Percentiles rank a stretch among this genome's conserved stretches.
Conservation (phyloP, 345 rosid species). For the Citrus sinensis region DVS_A1.0 CM039168.1:565001-565500, state of each 20-base stretch:
- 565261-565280: slow-evolving; percentile 37
- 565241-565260: slow-evolving; percentile 47
- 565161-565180: background rate
- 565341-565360: slow-evolving; percentile 44
- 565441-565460: slow-evolving; percentile 34
- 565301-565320: slow-evolving; percentile 17
- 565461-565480: background rate
- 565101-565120: slow-evolving; percentile 41
- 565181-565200: background rate
- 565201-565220: slow-evolving; percentile 35
- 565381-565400: slow-evolving; percentile 62
- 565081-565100: slow-evolving; percentile 43
- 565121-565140: background rate
- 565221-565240: slow-evolving; percentile 36
- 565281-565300: slow-evolving; percentile 38
- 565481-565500: background rate
- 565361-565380: slow-evolving; percentile 27
- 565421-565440: slow-evolving; percentile 56
- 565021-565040: slow-evolving; percentile 30
- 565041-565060: slow-evolving; percentile 24
- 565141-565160: background rate
- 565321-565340: slow-evolving; percentile 31
- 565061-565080: slow-evolving; percentile 27
- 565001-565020: slow-evolving; percentile 53
- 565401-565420: slow-evolving; percentile 46